Base-by-base conservation (phyloP, 23 red algal genomes). In the Pyropia yezoensis region DNA sequence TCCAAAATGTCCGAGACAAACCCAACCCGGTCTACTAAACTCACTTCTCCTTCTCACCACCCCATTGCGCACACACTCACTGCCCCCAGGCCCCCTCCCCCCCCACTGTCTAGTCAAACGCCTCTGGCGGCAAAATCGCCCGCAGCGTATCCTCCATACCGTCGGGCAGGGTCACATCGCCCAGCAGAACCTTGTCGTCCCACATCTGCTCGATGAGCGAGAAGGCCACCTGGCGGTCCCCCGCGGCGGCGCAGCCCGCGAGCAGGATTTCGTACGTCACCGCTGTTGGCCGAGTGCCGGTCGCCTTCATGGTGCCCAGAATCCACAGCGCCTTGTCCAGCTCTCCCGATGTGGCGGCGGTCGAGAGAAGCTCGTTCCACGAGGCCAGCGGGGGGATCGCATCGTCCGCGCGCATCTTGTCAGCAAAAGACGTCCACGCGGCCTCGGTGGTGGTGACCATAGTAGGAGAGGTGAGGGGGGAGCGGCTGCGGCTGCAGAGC, bases 141-240 rank as follows among this genome's bases (percentile, higher is more conserved):
- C 74, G 73, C 22, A 89, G 58, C 63, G 67, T 79, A 7, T 75
- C 54, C 58, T 89, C 84, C 75, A 89, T 80, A 1, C 75, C 75
- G 0, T 53, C 33, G 3, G 84, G 84, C 30, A 89, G 57, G 20
- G 34, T 17, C 26, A 89, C 84, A 50, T 89, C 84, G 2, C 74
- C 73, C 8, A 89, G 52, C 50, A 70, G 54, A 0, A 89, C 62
- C 51, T 89, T 75, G 67, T 89, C 84, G 25, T 75, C 58, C 17
- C 49, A 89, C 84, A 89, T 89, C 23, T 61, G 50, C 66, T 89
- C 75, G 3, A 82, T 63, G 39, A 89, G 61, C 2, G 17, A 62
- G 34, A 87, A 87, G 18, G 82, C 82, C 19, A 64, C 63, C 1
- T 33, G 56, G 13, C 65, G 49, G 49, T 87, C 70, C n/a, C 57